Evolutionary conservation across 2,329 filamentous ascomycete species (phyloP).

Genomic region (Venturia asperata): DNA sequence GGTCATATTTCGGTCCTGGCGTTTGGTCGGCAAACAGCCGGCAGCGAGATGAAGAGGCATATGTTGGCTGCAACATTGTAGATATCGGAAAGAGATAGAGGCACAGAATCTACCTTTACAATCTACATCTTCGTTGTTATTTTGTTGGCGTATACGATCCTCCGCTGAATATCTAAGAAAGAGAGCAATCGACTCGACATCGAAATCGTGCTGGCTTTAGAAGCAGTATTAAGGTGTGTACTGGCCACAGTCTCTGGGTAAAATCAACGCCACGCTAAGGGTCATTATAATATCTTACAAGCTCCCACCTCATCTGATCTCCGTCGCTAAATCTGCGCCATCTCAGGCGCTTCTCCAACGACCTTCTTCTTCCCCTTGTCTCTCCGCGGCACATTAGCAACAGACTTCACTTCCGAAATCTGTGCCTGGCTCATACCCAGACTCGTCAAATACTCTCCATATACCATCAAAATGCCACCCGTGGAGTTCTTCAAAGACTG

Average conservation of each 20-base stretch:
- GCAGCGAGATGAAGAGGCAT: background rate
- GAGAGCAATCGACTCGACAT: too few species aligned
- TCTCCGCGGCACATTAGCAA: conserved; percentile 21
- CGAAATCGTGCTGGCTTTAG: too few species aligned
- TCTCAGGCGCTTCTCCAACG: conserved; percentile 23
- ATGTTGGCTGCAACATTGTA: background rate
- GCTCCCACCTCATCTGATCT: too few species aligned
- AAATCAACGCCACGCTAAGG: too few species aligned
- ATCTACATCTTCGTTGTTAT: background rate
- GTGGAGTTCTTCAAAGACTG: conserved; percentile 59
- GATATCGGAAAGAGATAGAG: background rate
- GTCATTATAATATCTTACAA: too few species aligned
- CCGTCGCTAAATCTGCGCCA: background rate
- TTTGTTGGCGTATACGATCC: background rate
- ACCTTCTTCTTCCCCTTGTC: conserved; percentile 23
- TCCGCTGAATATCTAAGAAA: background rate
- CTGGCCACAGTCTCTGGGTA: too few species aligned
- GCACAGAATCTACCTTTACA: background rate
- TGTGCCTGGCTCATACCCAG: conserved; percentile 65
- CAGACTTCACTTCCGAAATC: conserved; percentile 65
- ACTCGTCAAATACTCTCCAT: conserved; percentile 66
- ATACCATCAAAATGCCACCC: conserved; percentile 58
- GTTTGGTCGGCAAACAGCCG: background rate
- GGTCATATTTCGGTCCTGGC: background rate
- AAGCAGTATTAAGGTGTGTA: too few species aligned